Evolutionary conservation across 352 stramenopile species (phyloP), one percentile per base, ranked within the genome.

Genomic region (Saprolegnia parasitica): DNA sequence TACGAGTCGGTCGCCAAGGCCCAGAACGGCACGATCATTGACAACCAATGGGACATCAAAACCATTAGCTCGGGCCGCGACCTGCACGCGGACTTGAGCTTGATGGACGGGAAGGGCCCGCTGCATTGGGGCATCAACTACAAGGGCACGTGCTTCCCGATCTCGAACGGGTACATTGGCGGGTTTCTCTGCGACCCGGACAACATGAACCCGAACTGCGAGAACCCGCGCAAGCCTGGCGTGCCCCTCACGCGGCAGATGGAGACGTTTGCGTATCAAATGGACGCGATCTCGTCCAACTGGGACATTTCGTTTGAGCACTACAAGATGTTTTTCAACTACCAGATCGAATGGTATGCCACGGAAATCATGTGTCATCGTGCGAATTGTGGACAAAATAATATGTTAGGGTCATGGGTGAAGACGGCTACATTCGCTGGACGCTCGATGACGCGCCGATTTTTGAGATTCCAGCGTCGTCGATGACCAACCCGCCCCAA

Each of bases 231-330:
- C 18, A 78, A 79, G 47, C 65, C 68, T 72, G 21, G 68, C 46
- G 65, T 35, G 74, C 80, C 0, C 75, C 76, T 55, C 68, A 83
- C 77, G 11, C 83, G 86, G 39, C 76, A 81, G 18, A 88, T 90
- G 80, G 78, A 78, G 39, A 72, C 56, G 40, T 72, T 57, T 67
- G 77, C 78, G 62, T 76, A 74, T 18, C 77, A 95, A 67, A 88
- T 86, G 21, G 89, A 97, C 79, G 84, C 89, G 10, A 80, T 96
- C 21, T 93, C 88, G 42, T 80, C 82, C 32, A 91, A 93, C 67
- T 88, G 89, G 73, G 80, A 88, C 40, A 70, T 97, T 10, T 82
- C 78, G 37, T 58, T 79, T 8, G 75, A 65, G 9, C 92, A 72
- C 72, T 90, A 91, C 81, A 82, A 73, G 72, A 90, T 71, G 40